Base-by-base conservation (phyloP, 768 basidiomycete genomes). In the Multifurca ochricompacta region DNA sequence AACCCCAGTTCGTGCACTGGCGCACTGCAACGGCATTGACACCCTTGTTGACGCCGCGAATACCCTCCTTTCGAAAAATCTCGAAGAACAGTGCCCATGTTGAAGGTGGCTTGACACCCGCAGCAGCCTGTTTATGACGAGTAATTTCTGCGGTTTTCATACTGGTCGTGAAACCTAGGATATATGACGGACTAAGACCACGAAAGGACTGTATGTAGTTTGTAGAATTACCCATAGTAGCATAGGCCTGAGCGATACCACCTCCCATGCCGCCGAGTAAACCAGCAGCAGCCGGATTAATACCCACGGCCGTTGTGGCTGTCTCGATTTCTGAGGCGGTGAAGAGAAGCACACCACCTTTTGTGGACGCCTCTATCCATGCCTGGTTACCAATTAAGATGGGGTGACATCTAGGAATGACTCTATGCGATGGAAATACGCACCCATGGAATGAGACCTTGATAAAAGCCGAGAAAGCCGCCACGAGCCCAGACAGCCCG, bases 131-230 rank as follows among this genome's bases (percentile, higher is more conserved):
- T 71, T 99, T 99, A 66, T 89, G 87, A 63, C 94, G 85, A 44
- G 94, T 97, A 62, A 98, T 98, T 71, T 95, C 93, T 59, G 82
- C 96, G 19, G 96, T 99, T 73, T 99, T 99, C 96, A 99, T 99
- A 71, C 92, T 96, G 39, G 95, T 97, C 72, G 92, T 95, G 75
- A 98, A 92, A 63, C 95, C 93, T 96, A 61, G 36, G 32, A 51
- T 42, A 51, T n/a, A 32, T 50, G 43, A 48, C 19, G 44, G 10
- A 21, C 6, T 6, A 14, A 34, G 35, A 18, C 7, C 27, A 14
- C 4, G 36, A 27, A n/a, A 16, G 8, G 3, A 6, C 18, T 10
- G 14, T 32, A 7, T 16, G 6, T 21, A 6, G 10, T 34, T 21
- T 25, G 16, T 21, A 59, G 27, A 77, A 86, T 68, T 66, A 94